A percentile compares a stretch with the other conserved stretches of the same genome.
Conservation (phyloP, 169 alveolate species). For the Babesia ovis region DNA sequence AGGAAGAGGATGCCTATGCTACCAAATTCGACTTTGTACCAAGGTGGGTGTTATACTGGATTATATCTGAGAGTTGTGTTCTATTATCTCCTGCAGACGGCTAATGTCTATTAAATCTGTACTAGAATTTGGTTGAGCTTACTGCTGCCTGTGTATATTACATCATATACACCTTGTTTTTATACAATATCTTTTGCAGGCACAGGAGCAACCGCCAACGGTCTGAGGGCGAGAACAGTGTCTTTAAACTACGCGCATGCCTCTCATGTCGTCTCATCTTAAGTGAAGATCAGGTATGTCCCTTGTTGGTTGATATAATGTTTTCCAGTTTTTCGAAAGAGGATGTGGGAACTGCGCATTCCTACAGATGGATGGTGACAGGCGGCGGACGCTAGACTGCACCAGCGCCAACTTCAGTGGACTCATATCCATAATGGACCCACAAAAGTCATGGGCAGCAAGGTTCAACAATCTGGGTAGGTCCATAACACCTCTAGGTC, state of each 20-base stretch:
- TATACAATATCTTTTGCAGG: no score
- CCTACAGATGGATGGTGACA: constrained; percentile 85
- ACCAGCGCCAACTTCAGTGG: constrained; percentile 84
- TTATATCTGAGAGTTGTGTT: background rate
- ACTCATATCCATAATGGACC: constrained; percentile 82
- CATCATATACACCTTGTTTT: background rate
- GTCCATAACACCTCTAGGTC: background rate
- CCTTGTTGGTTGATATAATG: background rate
- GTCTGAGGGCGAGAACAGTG: constrained; percentile 53
- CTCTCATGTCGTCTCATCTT: constrained; percentile 79
- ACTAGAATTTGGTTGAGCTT: no score
- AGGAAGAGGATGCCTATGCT: constrained; percentile 37
- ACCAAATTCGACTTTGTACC: constrained; percentile 59
- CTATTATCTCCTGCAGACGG: background rate
- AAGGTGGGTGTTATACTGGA: background rate
- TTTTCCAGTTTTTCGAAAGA: constrained; percentile 80
- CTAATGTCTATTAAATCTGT: background rate
- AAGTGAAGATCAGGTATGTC: constrained; percentile 81
- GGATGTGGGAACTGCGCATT: constrained; percentile 88
- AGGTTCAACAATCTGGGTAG: constrained; percentile 79
- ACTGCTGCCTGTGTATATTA: no score
- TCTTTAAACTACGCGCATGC: constrained; percentile 82
- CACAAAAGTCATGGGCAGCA: constrained; percentile 88
- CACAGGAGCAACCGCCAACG: constrained; percentile 31
- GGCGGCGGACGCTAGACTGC: constrained; percentile 82